phyloP scores from a whole-genome alignment of 495 filamentous ascomycete species.

The Penicillium nucicola region DNA sequence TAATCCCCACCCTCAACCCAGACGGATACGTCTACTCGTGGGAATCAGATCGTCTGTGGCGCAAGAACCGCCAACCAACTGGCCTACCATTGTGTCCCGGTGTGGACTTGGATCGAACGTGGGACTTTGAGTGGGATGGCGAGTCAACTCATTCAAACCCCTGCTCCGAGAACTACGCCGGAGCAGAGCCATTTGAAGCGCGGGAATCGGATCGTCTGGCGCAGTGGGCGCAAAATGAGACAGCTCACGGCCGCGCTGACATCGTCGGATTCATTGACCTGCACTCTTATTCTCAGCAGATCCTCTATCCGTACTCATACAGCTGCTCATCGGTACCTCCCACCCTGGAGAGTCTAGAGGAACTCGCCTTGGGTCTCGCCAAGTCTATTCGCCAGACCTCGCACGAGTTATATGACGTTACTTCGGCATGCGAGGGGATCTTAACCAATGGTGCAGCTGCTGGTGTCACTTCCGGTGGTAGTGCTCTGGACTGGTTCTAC shows the following conservation, averaged over 20 bases:
- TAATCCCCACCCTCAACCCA: conserved; percentile 86
- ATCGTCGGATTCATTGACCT: conserved; percentile 86
- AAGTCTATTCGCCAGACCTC: conserved; percentile 80
- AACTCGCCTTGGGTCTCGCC: conserved; percentile 83
- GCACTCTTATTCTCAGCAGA: conserved; percentile 94
- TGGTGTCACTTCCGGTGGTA: conserved; percentile 62
- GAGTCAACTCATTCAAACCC: conserved; percentile 68
- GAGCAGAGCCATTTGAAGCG: conserved; percentile 78
- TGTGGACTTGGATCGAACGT: conserved; percentile 84
- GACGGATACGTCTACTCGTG: conserved; percentile 95
- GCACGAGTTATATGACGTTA: conserved; percentile 73
- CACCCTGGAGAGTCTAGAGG: conserved; percentile 84
- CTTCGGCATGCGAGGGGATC: conserved; percentile 86
- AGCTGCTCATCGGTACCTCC: conserved; percentile 75
- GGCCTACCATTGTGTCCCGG: conserved; percentile 80
- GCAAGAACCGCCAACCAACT: conserved; percentile 89
- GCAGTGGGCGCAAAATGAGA: conserved; percentile 84
- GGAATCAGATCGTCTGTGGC: conserved; percentile 89
- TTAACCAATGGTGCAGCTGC: conserved; percentile 42
- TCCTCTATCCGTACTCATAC: conserved; percentile 89
- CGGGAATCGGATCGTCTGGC: conserved; percentile 73
- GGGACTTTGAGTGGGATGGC: conserved; percentile 79
- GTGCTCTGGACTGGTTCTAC: conserved; percentile 95
- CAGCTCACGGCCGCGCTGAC: conserved; percentile 61
- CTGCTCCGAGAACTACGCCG: conserved; percentile 89